phyloP scores from a whole-genome alignment of 305 asterid genomes.

The Solanum chacoense region DNA sequence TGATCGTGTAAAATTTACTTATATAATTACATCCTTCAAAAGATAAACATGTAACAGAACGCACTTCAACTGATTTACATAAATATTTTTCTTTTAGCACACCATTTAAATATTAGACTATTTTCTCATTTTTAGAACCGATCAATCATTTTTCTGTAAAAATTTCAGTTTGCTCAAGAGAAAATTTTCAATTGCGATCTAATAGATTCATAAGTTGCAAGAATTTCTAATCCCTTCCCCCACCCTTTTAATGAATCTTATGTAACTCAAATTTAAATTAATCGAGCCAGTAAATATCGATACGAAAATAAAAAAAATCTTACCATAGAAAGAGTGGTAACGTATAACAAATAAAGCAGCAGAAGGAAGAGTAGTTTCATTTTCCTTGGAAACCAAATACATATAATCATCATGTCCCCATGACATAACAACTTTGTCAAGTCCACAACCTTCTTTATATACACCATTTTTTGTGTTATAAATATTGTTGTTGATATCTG shows the following conservation, averaged over 20 bases:
- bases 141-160: neutral
- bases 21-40: neutral
- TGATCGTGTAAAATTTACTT: neutral
- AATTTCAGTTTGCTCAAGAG: too few species aligned
- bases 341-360: constrained; percentile 74
- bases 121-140: neutral
- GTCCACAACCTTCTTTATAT: constrained; percentile 55
- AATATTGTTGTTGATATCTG: constrained; percentile 30
- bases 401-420: constrained; percentile 89
- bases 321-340: constrained; percentile 78
- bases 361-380: constrained; percentile 53
- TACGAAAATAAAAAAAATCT: neutral
- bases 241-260: neutral
- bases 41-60: neutral
- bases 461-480: constrained; percentile 48
- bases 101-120: neutral
- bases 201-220: neutral
- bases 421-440: constrained; percentile 62
- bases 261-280: neutral
- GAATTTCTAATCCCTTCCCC: neutral
- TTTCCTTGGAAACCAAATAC: constrained; percentile 72
- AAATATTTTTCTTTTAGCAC: neutral
- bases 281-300: neutral
- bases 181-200: neutral
- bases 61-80: neutral